Percentiles rank a stretch among this genome's conserved stretches.
phyloP scores from a whole-genome alignment of 495 filamentous ascomycete genomes.

The Neurospora terricola region DNA sequence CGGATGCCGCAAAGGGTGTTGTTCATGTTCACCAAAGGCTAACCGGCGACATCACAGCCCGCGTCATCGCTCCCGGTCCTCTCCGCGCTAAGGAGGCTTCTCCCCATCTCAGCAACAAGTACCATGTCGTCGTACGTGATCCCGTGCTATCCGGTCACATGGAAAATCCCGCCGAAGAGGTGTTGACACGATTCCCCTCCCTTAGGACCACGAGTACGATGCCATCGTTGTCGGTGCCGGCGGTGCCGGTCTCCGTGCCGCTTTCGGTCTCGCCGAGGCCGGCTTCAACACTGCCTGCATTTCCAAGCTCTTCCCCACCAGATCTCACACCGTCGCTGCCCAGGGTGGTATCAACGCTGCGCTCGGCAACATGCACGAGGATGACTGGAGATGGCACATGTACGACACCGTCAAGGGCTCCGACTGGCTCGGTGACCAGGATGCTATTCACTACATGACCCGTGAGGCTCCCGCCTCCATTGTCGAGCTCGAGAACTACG shows the following conservation, averaged over 20 bases:
- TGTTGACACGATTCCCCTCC: conserved; percentile 12
- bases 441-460: conserved; percentile 99
- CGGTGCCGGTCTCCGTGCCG: conserved; percentile 86
- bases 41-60: conserved; percentile 23
- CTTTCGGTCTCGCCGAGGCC: conserved; percentile 92
- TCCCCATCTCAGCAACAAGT: conserved; percentile 71
- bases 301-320: conserved; percentile 93
- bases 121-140: conserved; percentile 78
- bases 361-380: conserved; percentile 77
- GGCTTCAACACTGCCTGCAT: conserved; percentile 98
- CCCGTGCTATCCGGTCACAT: conserved; percentile 11
- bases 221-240: conserved; percentile 93
- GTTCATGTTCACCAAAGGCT: background rate
- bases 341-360: conserved; percentile 94
- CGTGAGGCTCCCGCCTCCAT: conserved; percentile 85
- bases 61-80: conserved; percentile 74
- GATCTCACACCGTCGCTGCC: conserved; percentile 91
- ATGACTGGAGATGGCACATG: conserved; percentile 99
- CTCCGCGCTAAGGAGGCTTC: conserved; percentile 87
- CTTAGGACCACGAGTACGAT: conserved; percentile 52
- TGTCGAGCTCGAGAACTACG: conserved; percentile 93
- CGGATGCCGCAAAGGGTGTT: background rate
- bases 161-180: background rate
- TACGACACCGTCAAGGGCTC: conserved; percentile 99
- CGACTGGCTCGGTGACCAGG: conserved; percentile 97